These are phyloP conservation scores for Bryoglossum gracile DNA, from an alignment of 495 filamentous ascomycete genomes.

Conservation along the genomic window DNA sequence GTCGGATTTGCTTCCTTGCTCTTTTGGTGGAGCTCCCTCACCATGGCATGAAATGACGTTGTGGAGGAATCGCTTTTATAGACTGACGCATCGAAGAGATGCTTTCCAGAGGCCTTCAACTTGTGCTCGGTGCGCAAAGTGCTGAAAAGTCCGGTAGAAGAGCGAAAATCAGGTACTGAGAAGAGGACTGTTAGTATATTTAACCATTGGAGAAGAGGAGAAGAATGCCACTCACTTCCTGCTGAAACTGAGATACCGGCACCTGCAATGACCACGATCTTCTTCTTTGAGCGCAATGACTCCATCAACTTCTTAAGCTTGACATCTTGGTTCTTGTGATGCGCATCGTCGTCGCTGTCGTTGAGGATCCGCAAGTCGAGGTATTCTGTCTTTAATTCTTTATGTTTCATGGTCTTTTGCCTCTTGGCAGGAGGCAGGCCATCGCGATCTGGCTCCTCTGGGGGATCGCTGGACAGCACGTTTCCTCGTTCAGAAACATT, in stretches of 20 bases:
- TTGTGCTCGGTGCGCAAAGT: slow-evolving; percentile 78
- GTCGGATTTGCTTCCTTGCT: slow-evolving; percentile 73
- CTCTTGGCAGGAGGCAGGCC: slow-evolving; percentile 64
- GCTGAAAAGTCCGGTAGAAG: slow-evolving; percentile 78
- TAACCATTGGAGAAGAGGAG: not conserved
- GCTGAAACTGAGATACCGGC: slow-evolving; percentile 95
- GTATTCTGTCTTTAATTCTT: slow-evolving; percentile 63
- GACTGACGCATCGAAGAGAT: slow-evolving; percentile 94
- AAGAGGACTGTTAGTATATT: slow-evolving; percentile 8
- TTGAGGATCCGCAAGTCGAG: slow-evolving; percentile 55
- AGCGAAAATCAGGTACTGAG: slow-evolving; percentile 98
- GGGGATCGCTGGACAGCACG: slow-evolving; percentile 24
- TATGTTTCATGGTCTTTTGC: slow-evolving; percentile 58
- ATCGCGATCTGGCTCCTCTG: slow-evolving; percentile 36
- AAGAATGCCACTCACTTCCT: slow-evolving; percentile 62
- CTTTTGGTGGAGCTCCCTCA: slow-evolving; percentile 73
- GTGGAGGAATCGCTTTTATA: slow-evolving; percentile 87
- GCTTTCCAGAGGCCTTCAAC: slow-evolving; percentile 86
- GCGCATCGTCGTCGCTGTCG: slow-evolving; percentile 35
- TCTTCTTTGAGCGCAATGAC: slow-evolving; percentile 78
- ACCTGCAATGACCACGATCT: slow-evolving; percentile 94
- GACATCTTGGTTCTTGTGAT: slow-evolving; percentile 31
- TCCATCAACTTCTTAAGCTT: slow-evolving; percentile 63
- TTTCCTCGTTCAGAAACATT: slow-evolving; percentile 35
- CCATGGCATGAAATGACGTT: slow-evolving; percentile 89